Evolutionary conservation across 495 filamentous ascomycete species (phyloP).

Genomic region (Hypoxylon fuscum): DNA sequence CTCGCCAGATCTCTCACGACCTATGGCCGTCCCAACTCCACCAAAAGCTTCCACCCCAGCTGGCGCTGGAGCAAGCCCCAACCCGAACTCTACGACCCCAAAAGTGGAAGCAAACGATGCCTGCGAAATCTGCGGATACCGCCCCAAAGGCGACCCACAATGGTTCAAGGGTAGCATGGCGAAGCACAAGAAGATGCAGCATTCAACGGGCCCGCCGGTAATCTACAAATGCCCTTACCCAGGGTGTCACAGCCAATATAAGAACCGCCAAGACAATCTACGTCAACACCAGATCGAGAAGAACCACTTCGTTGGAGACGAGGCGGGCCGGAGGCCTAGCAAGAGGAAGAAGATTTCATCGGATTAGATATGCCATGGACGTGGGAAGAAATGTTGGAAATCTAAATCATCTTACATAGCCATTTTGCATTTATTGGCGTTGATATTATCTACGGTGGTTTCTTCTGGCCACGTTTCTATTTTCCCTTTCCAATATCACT

Average conservation of each 20-base stretch:
- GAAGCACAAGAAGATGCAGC: conserved; percentile 60
- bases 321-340: conserved; percentile 49
- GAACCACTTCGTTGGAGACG: conserved; percentile 54
- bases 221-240: conserved; percentile 59
- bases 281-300: conserved; percentile 61
- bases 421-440: conserved; percentile 33
- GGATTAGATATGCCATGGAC: conserved; percentile 3
- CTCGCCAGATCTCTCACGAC: conserved; percentile 23
- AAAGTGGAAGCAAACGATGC: conserved; percentile 51
- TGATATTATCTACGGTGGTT: conserved; percentile 15
- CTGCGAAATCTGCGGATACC: conserved; percentile 60
- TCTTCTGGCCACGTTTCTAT: conserved; percentile 2
- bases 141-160: conserved; percentile 60
- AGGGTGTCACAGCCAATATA: conserved; percentile 59
- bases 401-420: not conserved
- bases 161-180: conserved; percentile 64
- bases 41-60: conserved; percentile 28
- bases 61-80: conserved; percentile 12
- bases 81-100: conserved; percentile 27
- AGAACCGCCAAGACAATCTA: conserved; percentile 60
- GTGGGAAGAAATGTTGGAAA: not conserved
- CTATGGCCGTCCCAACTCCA: conserved; percentile 9
- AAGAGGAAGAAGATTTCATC: conserved; percentile 54
- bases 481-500: not conserved
- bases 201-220: conserved; percentile 51